These are phyloP conservation scores for Angomonas ambiguus DNA, from an alignment of 208 protist species.

Conservation along the genomic window DNA sequence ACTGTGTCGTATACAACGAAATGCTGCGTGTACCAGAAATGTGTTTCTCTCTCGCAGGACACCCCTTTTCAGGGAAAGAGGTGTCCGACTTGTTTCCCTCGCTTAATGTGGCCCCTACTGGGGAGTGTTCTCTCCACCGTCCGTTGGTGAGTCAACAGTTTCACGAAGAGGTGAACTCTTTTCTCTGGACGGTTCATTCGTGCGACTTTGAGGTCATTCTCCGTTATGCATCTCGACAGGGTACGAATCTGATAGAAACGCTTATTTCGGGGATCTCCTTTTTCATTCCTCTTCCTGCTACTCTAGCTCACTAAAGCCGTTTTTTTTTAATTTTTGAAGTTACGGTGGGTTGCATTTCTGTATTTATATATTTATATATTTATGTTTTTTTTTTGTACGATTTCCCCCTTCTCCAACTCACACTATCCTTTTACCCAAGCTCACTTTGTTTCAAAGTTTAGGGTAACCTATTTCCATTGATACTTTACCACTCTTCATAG, in stretches of 20 bases:
- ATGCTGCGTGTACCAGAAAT: constrained; percentile 29
- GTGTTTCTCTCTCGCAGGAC: constrained; percentile 27
- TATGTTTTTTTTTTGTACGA: background rate
- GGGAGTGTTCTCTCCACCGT: background rate
- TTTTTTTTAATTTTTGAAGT: too few species aligned
- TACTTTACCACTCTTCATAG: background rate
- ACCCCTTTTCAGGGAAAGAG: constrained; percentile 11
- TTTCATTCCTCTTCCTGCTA: constrained; percentile 22
- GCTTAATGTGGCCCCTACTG: background rate
- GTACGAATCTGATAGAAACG: constrained; percentile 25
- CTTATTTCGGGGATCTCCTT: constrained; percentile 37
- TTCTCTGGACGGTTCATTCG: constrained; percentile 50
- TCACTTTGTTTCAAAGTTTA: too few species aligned
- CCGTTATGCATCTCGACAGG: constrained; percentile 12
- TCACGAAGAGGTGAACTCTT: constrained; percentile 36
- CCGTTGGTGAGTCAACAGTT: constrained; percentile 34
- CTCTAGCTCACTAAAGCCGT: background rate
- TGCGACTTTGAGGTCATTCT: constrained; percentile 54
- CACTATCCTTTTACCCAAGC: too few species aligned
- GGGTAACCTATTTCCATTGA: too few species aligned
- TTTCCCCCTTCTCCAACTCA: background rate
- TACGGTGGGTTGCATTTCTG: too few species aligned
- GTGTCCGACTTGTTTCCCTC: constrained; percentile 18
- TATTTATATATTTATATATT: background rate
- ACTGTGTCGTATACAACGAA: constrained; percentile 18